Evolutionary conservation across 177 flowering plant species (phyloP).

Genomic region (Tripterygium wilfordii): DNA sequence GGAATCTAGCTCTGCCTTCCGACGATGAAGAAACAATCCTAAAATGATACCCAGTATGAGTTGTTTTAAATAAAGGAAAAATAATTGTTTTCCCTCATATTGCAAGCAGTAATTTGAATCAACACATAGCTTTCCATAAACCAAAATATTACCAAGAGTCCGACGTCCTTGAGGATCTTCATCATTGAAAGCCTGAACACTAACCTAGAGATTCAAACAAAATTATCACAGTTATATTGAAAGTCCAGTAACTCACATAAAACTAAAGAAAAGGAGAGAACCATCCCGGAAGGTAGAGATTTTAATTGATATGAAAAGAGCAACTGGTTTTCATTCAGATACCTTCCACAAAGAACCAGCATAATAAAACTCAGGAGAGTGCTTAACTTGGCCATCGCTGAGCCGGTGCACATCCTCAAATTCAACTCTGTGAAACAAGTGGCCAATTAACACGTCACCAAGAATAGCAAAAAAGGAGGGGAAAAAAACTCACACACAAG

Average conservation of each 20-base stretch:
- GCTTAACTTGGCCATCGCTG: slow-evolving; percentile 92
- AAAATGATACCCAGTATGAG: too few relatives aligned
- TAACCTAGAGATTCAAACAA: slow-evolving; percentile 48
- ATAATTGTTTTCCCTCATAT: not conserved
- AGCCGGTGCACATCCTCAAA: slow-evolving; percentile 95
- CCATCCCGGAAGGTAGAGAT: too few relatives aligned
- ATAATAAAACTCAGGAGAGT: slow-evolving; percentile 90
- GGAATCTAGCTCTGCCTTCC: slow-evolving; percentile 81
- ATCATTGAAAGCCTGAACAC: slow-evolving; percentile 95
- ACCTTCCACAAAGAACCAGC: slow-evolving; percentile 99
- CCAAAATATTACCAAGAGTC: slow-evolving; percentile 71
- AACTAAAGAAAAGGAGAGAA: not conserved
- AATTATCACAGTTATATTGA: too few relatives aligned
- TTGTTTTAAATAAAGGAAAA: too few relatives aligned
- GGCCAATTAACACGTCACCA: not conserved
- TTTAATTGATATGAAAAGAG: not conserved
- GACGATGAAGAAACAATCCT: slow-evolving; percentile 97
- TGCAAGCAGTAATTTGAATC: slow-evolving; percentile 4
- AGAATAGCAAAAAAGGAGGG: too few relatives aligned
- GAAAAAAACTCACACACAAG: too few relatives aligned
- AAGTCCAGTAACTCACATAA: not conserved
- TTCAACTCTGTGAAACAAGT: slow-evolving; percentile 86
- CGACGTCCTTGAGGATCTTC: slow-evolving; percentile 99
- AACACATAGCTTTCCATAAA: not conserved
- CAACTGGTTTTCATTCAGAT: not conserved